These are phyloP conservation scores for Colletotrichum liaoningense DNA, from an alignment of 2,329 filamentous ascomycete genomes.

Conservation along the genomic window DNA sequence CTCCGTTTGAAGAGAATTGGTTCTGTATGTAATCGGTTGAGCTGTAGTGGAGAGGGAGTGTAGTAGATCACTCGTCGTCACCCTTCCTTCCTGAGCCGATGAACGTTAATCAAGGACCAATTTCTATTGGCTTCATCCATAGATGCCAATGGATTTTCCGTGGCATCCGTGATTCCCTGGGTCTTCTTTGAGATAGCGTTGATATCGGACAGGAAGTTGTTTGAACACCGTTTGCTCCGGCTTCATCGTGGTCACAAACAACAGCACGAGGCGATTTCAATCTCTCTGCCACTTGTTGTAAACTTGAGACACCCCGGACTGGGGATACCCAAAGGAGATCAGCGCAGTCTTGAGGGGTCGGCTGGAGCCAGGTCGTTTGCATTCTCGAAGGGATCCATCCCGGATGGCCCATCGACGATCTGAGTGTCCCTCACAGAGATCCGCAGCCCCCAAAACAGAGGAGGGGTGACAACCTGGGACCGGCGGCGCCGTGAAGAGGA, in stretches of 20 bases:
- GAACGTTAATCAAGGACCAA: neutral
- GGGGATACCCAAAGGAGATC: conserved; percentile 21
- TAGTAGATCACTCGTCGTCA: neutral
- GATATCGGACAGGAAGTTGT: neutral
- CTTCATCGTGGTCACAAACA: neutral
- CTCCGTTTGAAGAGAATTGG: neutral
- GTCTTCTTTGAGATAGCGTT: neutral
- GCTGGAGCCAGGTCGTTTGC: conserved; percentile 27
- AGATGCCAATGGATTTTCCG: neutral
- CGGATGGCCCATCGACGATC: conserved; percentile 28
- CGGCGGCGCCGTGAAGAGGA: neutral
- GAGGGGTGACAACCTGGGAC: neutral
- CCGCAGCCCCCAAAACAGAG: neutral
- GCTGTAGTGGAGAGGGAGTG: neutral
- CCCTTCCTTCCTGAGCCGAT: neutral
- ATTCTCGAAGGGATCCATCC: conserved; percentile 22
- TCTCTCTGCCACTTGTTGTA: neutral
- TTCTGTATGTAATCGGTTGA: neutral
- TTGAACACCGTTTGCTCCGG: neutral
- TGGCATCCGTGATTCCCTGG: neutral
- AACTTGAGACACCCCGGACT: conserved; percentile 28
- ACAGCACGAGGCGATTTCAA: neutral
- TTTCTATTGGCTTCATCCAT: neutral
- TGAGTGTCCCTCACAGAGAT: conserved; percentile 8
- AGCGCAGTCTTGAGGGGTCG: conserved; percentile 15